These are phyloP conservation scores for Coemansia sp. DNA, from an alignment of 192 early-diverging fungal species.

Conservation along the genomic window DNA sequence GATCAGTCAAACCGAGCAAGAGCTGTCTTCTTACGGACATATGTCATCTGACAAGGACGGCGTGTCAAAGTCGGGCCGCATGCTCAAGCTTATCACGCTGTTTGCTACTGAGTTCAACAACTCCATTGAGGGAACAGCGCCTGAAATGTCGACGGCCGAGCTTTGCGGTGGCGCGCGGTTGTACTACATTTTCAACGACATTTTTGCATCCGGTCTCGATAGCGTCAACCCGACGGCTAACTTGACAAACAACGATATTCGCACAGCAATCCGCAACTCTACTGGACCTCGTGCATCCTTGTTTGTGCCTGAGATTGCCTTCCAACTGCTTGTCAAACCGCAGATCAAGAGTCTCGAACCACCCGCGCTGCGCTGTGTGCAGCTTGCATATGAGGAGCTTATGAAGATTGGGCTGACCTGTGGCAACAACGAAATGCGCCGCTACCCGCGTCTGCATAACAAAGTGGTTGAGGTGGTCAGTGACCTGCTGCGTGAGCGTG, in stretches of 20 bases:
- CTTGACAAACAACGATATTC: slow-evolving; percentile 69
- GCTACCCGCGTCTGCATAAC: slow-evolving; percentile 73
- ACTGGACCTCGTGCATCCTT: slow-evolving; percentile 74
- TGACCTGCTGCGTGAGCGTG: slow-evolving; percentile 70
- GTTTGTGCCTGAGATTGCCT: slow-evolving; percentile 83
- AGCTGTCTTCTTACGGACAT: slow-evolving; percentile 67
- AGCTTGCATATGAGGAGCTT: slow-evolving; percentile 79
- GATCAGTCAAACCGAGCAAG: slow-evolving; percentile 76
- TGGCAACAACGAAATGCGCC: slow-evolving; percentile 72
- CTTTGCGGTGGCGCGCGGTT: slow-evolving; percentile 78
- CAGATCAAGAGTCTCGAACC: slow-evolving; percentile 73
- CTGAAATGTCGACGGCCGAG: slow-evolving; percentile 73
- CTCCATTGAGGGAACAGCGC: slow-evolving; percentile 72
- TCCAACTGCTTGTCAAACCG: slow-evolving; percentile 79
- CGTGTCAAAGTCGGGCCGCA: slow-evolving; percentile 45
- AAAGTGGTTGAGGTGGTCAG: slow-evolving; percentile 74
- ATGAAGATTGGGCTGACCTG: slow-evolving; percentile 76
- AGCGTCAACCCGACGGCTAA: slow-evolving; percentile 70
- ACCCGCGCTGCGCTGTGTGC: slow-evolving; percentile 76
- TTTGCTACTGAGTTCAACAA: slow-evolving; percentile 75
- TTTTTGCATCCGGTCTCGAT: slow-evolving; percentile 71
- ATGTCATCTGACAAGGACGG: slow-evolving; percentile 20
- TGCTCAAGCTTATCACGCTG: slow-evolving; percentile 69
- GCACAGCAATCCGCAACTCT: slow-evolving; percentile 80
- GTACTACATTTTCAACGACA: slow-evolving; percentile 80